phyloP scores from a whole-genome alignment of 2,329 filamentous ascomycete genomes.

The Epichloe uncinata region DNA sequence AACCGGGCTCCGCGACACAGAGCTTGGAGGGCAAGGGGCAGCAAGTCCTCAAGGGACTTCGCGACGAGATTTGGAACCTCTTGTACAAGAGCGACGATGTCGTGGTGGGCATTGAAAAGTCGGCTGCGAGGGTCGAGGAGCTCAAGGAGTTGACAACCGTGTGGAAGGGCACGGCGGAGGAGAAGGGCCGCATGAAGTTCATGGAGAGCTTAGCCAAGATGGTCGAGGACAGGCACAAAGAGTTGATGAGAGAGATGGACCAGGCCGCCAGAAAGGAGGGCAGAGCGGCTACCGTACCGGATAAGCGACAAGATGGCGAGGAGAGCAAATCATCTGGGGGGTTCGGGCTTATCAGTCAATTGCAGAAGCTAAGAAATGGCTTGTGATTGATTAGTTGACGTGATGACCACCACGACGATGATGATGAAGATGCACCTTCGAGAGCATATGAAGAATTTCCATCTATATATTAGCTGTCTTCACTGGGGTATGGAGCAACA shows the following conservation, averaged over 20 bases:
- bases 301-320: conserved; percentile 14
- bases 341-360: conserved; percentile 48
- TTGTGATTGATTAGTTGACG: conserved; percentile 24
- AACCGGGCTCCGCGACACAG: conserved; percentile 48
- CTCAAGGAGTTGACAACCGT: conserved; percentile 64
- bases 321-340: conserved; percentile 34
- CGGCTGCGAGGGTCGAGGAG: conserved; percentile 59
- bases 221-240: conserved; percentile 60
- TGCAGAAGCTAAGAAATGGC: conserved; percentile 46
- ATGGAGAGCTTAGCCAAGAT: conserved; percentile 69
- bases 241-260: conserved; percentile 39
- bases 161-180: conserved; percentile 93
- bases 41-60: conserved; percentile 57
- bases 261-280: conserved; percentile 24
- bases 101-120: conserved; percentile 57
- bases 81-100: conserved; percentile 45
- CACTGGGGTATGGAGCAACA: too few species aligned
- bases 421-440: not conserved
- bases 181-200: conserved; percentile 69
- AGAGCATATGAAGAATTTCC: not conserved
- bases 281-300: conserved; percentile 16
- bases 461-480: not conserved
- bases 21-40: conserved; percentile 79
- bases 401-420: not conserved
- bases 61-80: conserved; percentile 57